A percentile compares a stretch with the other conserved stretches of the same genome.
These are phyloP conservation scores for Suillus lakei DNA, from an alignment of 768 basidiomycete genomes.

Conservation along the genomic window DNA sequence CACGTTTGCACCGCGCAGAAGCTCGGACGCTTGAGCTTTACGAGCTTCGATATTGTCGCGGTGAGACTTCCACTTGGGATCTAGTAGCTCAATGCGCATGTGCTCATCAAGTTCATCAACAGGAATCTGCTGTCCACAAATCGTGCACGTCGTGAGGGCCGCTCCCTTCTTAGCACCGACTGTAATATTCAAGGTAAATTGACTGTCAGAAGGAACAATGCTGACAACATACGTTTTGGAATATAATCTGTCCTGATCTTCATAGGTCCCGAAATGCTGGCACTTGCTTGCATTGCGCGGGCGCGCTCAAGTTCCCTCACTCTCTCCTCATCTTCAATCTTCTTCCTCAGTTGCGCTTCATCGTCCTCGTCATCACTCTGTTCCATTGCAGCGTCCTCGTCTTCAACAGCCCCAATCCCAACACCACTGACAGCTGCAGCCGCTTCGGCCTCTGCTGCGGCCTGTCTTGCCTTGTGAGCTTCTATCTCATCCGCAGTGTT, in stretches of 20 bases:
- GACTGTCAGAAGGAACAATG: constrained; percentile 5
- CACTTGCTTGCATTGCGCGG: constrained; percentile 78
- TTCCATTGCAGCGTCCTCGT: constrained; percentile 72
- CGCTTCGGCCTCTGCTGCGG: constrained; percentile 84
- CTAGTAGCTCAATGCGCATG: constrained; percentile 96
- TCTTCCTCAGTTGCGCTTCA: constrained; percentile 59
- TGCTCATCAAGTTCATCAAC: constrained; percentile 96
- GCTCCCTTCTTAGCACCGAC: constrained; percentile 67
- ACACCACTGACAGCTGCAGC: constrained; percentile 76
- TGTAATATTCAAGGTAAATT: constrained; percentile 30
- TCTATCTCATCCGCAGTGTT: constrained; percentile 88
- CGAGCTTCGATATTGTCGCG: constrained; percentile 88
- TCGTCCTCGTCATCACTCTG: constrained; percentile 87
- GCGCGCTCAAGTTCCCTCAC: constrained; percentile 75
- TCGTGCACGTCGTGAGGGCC: constrained; percentile 84
- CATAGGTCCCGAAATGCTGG: constrained; percentile 80
- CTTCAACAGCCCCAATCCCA: constrained; percentile 50
- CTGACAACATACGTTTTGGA: constrained; percentile 74
- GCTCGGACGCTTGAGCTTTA: constrained; percentile 86
- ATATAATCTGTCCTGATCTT: constrained; percentile 97
- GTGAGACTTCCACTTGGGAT: constrained; percentile 98
- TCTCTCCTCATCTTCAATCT: constrained; percentile 72
- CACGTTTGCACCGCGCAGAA: constrained; percentile 92
- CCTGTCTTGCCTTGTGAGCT: constrained; percentile 78
- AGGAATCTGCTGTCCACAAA: constrained; percentile 96